Evolutionary conservation across 2,329 filamentous ascomycete genomes (phyloP), one percentile per base, ranked within the genome.

Genomic region (Fusarium pilosicola): DNA sequence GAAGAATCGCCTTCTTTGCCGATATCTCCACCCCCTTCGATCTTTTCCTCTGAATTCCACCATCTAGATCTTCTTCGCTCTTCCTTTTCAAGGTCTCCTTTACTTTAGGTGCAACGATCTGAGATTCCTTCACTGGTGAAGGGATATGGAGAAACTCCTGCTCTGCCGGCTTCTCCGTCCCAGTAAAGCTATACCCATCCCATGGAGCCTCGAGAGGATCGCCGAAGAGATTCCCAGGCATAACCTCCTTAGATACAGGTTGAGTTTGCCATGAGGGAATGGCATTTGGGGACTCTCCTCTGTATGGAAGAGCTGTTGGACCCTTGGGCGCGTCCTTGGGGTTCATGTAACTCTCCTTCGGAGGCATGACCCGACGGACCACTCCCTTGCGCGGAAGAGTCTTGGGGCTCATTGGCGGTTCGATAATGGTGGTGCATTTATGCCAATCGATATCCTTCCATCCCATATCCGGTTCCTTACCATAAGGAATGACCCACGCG

Each of bases 401-500:
- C 17, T 10, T 45, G 0, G 68, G 68, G 13, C 62, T 68, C 6
- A 44, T 14, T 11, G 54, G 42, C 4, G 39, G 52, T 7, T 54
- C 44, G 1, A 24, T 20, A 6, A 48, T 14, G 4, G 26, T 26
- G 9, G 7, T 13, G 20, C 46, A 26, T 68, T n/a, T 15, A 17
- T 36, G 15, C 63, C 63, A 68, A 17, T 51, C 22, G 7, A 64
- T 42, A 0, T 56, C 34, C 7, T 42, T 26, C 46, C 55, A 68
- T 2, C 49, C 22, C 32, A 71, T 51, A 9, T 59, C 46, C 12
- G 62, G 51, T 8, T 71, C 68, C 5, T 71, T 13, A 0, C 45
- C 62, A 12, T 62, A 44, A 4, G 62, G 56, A 22, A 58, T 30
- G 6, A 28, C 26, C 45, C 56, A 67, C 5, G 41, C 15, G 4